Conservation (phyloP, 257 asterid genomes). For the Lavandula angustifolia region DNA sequence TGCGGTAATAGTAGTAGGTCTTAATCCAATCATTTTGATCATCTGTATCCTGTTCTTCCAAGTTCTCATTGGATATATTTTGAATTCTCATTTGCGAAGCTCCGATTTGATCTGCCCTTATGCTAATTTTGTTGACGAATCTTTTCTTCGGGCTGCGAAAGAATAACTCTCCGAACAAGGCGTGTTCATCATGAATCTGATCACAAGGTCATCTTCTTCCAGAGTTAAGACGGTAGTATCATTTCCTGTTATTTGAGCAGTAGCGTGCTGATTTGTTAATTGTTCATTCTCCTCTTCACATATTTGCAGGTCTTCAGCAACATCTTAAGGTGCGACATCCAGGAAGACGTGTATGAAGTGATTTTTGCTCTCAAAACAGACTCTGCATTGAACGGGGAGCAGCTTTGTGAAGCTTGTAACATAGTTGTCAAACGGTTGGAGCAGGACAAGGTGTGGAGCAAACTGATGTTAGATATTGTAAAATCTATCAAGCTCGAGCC, state of each 20-base stretch:
- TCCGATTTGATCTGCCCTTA: slow-evolving; percentile 91
- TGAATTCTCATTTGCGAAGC: slow-evolving; percentile 44
- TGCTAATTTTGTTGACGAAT: slow-evolving; percentile 69
- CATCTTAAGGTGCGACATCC: slow-evolving; percentile 63
- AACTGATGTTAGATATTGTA: not conserved
- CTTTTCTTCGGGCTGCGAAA: slow-evolving; percentile 64
- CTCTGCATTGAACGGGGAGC: slow-evolving; percentile 41
- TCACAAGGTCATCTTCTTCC: slow-evolving; percentile 70
- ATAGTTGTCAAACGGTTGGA: slow-evolving; percentile 42
- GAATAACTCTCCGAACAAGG: slow-evolving; percentile 77
- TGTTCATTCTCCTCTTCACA: not conserved
- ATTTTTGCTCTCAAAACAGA: slow-evolving; percentile 67
- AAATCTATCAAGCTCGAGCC: too few relatives aligned
- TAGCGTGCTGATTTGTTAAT: not conserved
- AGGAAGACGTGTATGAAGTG: slow-evolving; percentile 84
- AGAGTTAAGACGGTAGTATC: slow-evolving; percentile 58
- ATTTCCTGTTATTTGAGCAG: not conserved
- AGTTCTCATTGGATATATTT: slow-evolving; percentile 4
- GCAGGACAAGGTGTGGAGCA: slow-evolving; percentile 47
- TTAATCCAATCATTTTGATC: not conserved
- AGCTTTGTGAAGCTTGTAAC: slow-evolving; percentile 46
- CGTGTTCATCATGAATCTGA: slow-evolving; percentile 71
- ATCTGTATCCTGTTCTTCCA: slow-evolving; percentile 5
- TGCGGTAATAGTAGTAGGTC: slow-evolving; percentile 48
- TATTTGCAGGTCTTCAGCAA: slow-evolving; percentile 63